Percentiles rank a stretch among this genome's conserved stretches.
Evolutionary conservation across 768 basidiomycete species (phyloP).

Genomic region (Lepiota brunneoincarnata): DNA sequence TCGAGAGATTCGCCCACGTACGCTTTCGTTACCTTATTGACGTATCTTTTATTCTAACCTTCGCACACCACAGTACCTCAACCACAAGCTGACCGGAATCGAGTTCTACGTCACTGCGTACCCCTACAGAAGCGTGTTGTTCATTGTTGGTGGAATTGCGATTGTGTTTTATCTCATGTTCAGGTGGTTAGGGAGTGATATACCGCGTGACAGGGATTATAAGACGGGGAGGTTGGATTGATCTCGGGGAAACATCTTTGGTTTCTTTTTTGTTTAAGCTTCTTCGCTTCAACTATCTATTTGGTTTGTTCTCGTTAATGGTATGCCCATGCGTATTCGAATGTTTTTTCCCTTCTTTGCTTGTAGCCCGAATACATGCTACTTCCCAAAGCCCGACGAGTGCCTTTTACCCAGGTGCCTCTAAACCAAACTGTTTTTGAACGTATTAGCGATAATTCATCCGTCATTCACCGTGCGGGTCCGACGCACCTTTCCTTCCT

Average conservation of each 20-base stretch:
- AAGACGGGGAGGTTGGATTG: conserved; percentile 7
- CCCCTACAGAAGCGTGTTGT: conserved; percentile 29
- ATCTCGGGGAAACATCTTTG: not conserved
- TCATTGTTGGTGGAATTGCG: conserved; percentile 25
- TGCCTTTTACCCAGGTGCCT: too few species aligned
- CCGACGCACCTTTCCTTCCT: too few species aligned
- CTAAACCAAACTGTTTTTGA: too few species aligned
- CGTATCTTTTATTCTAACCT: conserved; percentile 2
- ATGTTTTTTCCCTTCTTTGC: too few species aligned
- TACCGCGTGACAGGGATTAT: conserved; percentile 6
- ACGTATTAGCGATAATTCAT: too few species aligned
- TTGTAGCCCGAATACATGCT: too few species aligned
- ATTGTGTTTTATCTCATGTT: conserved; percentile 27
- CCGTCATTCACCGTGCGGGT: too few species aligned
- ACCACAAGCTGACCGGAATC: conserved; percentile 33
- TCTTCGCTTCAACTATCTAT: not conserved
- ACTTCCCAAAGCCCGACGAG: too few species aligned
- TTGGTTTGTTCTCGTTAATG: too few species aligned
- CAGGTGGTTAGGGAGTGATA: conserved; percentile 23
- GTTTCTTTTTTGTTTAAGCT: not conserved
- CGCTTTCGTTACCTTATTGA: conserved; percentile 14
- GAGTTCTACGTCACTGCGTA: conserved; percentile 35
- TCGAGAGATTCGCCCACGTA: conserved; percentile 69
- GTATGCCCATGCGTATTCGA: too few species aligned
- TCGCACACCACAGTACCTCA: conserved; percentile 33